Evolutionary conservation across 2,329 filamentous ascomycete genomes (phyloP).

Genomic region (Aureobasidium sp.): DNA sequence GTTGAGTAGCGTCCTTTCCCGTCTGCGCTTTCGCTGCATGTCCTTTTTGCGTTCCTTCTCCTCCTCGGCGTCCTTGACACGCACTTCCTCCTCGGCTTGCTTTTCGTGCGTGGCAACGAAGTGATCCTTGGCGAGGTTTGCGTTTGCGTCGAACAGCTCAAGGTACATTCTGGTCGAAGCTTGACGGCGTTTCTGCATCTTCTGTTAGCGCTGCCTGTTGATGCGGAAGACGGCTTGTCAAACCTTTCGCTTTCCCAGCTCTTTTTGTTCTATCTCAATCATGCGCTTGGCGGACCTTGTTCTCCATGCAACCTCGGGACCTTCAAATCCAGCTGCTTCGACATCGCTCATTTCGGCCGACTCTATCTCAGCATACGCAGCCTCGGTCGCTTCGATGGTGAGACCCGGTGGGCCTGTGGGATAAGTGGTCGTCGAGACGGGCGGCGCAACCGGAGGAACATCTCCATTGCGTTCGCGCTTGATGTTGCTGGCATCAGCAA

Average conservation of each 20-base stretch:
- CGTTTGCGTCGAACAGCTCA: constrained; percentile 56
- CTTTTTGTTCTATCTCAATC: constrained; percentile 54
- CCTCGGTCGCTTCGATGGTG: constrained; percentile 45
- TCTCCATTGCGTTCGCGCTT: constrained; percentile 8
- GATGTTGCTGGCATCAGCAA: background rate
- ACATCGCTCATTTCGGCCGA: constrained; percentile 53
- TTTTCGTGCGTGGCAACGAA: constrained; percentile 71
- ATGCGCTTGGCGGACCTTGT: constrained; percentile 56
- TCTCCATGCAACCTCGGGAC: constrained; percentile 45
- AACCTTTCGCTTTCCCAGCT: constrained; percentile 56
- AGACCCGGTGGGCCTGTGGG: constrained; percentile 28
- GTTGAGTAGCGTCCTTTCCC: constrained; percentile 88
- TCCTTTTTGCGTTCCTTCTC: constrained; percentile 99
- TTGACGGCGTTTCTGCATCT: constrained; percentile 47
- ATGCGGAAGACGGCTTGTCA: constrained; percentile 25
- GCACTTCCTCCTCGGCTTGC: constrained; percentile 75
- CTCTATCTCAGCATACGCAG: constrained; percentile 45
- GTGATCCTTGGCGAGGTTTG: constrained; percentile 61
- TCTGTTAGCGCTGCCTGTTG: constrained; percentile 6
- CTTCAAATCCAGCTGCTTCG: constrained; percentile 44
- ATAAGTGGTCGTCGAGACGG: constrained; percentile 14
- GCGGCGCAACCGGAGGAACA: background rate
- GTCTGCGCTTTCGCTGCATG: constrained; percentile 93
- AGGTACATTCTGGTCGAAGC: constrained; percentile 47
- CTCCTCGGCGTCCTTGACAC: constrained; percentile 79